phyloP scores from a whole-genome alignment of 2,329 filamentous ascomycete genomes.

The Cercospora canescens region DNA sequence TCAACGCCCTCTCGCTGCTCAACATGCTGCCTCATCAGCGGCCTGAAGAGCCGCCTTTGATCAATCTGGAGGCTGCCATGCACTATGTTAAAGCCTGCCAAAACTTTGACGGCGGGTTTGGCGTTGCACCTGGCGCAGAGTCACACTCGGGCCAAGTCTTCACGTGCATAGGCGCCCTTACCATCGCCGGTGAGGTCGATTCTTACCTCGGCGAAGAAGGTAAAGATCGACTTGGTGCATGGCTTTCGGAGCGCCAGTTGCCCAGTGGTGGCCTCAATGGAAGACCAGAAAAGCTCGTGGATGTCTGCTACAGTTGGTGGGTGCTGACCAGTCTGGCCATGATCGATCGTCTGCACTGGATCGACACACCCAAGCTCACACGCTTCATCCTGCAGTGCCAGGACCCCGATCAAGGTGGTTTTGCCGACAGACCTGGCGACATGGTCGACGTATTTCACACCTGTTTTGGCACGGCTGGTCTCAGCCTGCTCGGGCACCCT shows the following conservation, averaged over 20 bases:
- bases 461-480: constrained; percentile 79
- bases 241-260: constrained; percentile 91
- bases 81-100: constrained; percentile 76
- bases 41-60: constrained; percentile 44
- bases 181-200: constrained; percentile 80
- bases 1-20: constrained; percentile 87
- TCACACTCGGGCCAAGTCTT: constrained; percentile 96
- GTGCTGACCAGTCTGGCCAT: constrained; percentile 89
- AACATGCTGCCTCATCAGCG: constrained; percentile 58
- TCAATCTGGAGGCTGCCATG: constrained; percentile 80
- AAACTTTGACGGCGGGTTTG: constrained; percentile 95
- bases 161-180: constrained; percentile 84
- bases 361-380: constrained; percentile 77
- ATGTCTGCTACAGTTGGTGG: constrained; percentile 99
- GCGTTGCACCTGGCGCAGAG: constrained; percentile 84
- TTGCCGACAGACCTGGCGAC: constrained; percentile 87
- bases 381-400: constrained; percentile 86
- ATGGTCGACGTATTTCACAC: constrained; percentile 99
- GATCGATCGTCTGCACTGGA: constrained; percentile 87
- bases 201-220: constrained; percentile 61
- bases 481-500: constrained; percentile 79
- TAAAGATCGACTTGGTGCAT: constrained; percentile 76
- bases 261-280: constrained; percentile 88
- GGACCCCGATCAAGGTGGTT: constrained; percentile 78
- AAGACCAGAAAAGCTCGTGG: constrained; percentile 89